Conservation (phyloP, 768 basidiomycete species). For the Mycena galericulata region DNA sequence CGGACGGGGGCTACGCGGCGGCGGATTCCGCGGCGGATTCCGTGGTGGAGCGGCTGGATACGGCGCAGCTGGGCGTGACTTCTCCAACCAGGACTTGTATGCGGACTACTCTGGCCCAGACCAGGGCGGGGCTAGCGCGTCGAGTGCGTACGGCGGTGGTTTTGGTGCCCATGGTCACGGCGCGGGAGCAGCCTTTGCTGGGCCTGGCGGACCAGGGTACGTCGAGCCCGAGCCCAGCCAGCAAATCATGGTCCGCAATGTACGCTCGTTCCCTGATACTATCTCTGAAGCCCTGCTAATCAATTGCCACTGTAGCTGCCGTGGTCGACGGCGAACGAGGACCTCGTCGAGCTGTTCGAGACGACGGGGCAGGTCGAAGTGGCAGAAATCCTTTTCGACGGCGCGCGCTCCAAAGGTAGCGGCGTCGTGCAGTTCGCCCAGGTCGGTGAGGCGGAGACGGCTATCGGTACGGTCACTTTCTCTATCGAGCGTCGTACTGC, state of each 20-base stretch:
- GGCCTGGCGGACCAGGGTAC: conserved; percentile 48
- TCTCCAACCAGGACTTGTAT: conserved; percentile 90
- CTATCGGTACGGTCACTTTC: conserved; percentile 74
- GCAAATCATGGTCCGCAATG: conserved; percentile 99
- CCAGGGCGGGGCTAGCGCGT: conserved; percentile 59
- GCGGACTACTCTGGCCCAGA: conserved; percentile 95
- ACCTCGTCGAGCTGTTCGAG: conserved; percentile 97
- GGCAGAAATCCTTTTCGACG: conserved; percentile 95
- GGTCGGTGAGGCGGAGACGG: conserved; percentile 91
- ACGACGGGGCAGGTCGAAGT: conserved; percentile 96
- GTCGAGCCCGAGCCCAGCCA: conserved; percentile 87
- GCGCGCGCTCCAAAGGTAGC: conserved; percentile 91
- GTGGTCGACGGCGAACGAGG: conserved; percentile 99
- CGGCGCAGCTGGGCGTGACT: conserved; percentile 72
- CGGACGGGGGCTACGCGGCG: conserved; percentile 49
- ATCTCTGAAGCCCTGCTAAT: conserved; percentile 1
- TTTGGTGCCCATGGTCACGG: conserved; percentile 50
- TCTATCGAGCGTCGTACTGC: not conserved
- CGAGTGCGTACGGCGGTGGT: conserved; percentile 48
- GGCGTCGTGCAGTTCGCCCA: conserved; percentile 96
- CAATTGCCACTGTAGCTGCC: conserved; percentile 72
- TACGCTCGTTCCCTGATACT: conserved; percentile 59
- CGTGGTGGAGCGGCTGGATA: conserved; percentile 58
- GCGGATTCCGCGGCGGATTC: conserved; percentile 54
- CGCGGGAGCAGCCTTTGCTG: conserved; percentile 47